Evolutionary conservation across 805 yeast species (phyloP), one percentile per base, ranked within the genome.

Genomic region (Cyberlindnera xishuangbannaensis): DNA sequence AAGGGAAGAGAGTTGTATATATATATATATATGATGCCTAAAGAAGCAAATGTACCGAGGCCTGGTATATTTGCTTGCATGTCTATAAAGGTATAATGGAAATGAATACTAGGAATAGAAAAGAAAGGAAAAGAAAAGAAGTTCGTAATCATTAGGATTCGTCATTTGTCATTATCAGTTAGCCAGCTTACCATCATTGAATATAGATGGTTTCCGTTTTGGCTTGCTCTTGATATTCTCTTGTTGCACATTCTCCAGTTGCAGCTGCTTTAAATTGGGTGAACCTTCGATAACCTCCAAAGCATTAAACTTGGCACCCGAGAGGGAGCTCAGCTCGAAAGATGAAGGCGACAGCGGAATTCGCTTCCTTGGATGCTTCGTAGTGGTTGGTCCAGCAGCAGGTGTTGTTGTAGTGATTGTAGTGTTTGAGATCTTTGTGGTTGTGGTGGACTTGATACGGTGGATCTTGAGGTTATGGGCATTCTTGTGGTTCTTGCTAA

Each of bases 321-420:
- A 30, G n/a, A 50, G 24, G 0, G 54, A 41, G 15, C 47, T 47
- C 33, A 51, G 24, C 13, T 43, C 37, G 27, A 34, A 43, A 2
- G 55, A 50, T 4, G 51, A 47, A n/a, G 55, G 56, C 4, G 55
- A 50, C 5, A 37, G 25, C 7, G 51, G 55, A 10, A 51, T 45
- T 25, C 26, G 39, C 25, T 31, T 32, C 16, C 26, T 27, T 4
- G 41, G 18, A n/a, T n/a, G n/a, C n/a, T n/a, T n/a, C n/a, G n/a
- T n/a, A n/a, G n/a, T n/a, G n/a, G n/a, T n/a, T n/a, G n/a, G n/a
- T 26, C 28, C 31, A 11, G 40, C 31, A 3, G 42, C 31, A 7
- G 51, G 48, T 7, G 52, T 48, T 11, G 45, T 28, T 8, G 51
- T 47, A 4, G 45, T 45, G 14, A 50, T 46, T 10, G 43, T 39